Base-by-base conservation (phyloP, 106 monocot genomes). In the Phalaenopsis aphrodite region DNA sequence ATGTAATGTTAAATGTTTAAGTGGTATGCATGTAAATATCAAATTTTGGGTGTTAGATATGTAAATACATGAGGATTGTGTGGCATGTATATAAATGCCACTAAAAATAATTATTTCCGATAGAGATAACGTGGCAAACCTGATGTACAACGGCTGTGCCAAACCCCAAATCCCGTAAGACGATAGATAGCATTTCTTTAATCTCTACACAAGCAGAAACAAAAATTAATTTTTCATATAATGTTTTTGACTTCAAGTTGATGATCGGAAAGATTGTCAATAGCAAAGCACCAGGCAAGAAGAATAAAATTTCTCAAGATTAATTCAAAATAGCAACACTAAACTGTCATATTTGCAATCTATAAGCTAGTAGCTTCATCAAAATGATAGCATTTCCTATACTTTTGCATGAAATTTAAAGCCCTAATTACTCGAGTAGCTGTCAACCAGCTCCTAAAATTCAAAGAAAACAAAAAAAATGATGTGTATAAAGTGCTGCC, bases 101-200 rank as follows among this genome's bases (percentile, higher is more conserved):
- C 30, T 30, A 30, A 30, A 39, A 30, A 78, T 30, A 38, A 71
- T 39, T 38, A 64, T 64, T 64, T 64, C 24, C 6, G 24, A 64
- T 24, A 38, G 39, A 69, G 38, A 74, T 41, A 19, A 42, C 43
- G 74, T 74, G 43, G 42, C 89, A 75, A 17, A 98, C 97, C 97
- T 98, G 97, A 86, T 98, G 97, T 69, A 98, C 86, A 11, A 92
- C 97, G 75, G 93, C 98, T 42, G 88, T 87, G 84, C 85, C 86
- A 80, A 99, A 95, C 77, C 78, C 80, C 75, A 99, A 80, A 88
- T 95, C 98, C 52, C 88, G 84, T 75, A 99, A 58, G 42, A 99
- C 89, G 85, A 99, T 87, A 68, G 98, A 89, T 15, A 99, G 79
- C 86, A 93, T 88, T 83, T 99, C 98, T 84, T 91, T 99, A 64